Evolutionary conservation across 768 basidiomycete species (phyloP).

Genomic region (Leccinum pellstonianum): DNA sequence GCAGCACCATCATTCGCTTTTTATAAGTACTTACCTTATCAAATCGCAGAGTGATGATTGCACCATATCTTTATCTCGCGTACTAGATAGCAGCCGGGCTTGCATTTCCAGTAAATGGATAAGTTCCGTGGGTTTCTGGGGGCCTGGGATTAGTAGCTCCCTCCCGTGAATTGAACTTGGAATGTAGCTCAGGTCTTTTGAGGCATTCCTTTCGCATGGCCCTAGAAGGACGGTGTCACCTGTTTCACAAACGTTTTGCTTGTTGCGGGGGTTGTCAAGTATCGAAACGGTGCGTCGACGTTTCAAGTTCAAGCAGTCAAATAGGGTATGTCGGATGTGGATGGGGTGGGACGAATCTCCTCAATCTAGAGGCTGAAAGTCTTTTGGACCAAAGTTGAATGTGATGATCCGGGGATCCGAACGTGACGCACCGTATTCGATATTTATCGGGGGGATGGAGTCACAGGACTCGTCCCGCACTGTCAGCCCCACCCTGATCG

Average conservation of each 20-base stretch:
- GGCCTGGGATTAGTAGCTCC: neutral
- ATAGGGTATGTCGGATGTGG: neutral
- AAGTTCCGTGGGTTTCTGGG: neutral
- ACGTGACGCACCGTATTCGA: neutral
- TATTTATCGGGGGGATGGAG: neutral
- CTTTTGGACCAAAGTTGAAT: neutral
- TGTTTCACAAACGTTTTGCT: conserved; percentile 5
- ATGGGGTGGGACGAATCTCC: neutral
- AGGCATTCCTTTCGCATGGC: neutral
- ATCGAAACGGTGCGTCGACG: neutral
- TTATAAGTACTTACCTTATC: neutral
- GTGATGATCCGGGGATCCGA: neutral
- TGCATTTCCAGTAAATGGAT: neutral
- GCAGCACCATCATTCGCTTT: neutral
- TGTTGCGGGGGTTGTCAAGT: conserved; percentile 3
- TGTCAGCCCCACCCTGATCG: conserved; percentile 29
- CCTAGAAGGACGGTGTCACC: neutral
- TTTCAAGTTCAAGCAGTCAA: neutral
- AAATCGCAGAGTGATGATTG: neutral
- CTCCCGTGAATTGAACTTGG: neutral
- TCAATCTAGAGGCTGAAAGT: neutral
- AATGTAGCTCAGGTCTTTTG: neutral
- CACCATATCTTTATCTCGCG: neutral
- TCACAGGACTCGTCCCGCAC: neutral
- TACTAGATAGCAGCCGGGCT: neutral